Percentiles rank a stretch among this genome's conserved stretches.
phyloP scores from a whole-genome alignment of 306 rosid species.

The Acacia crassicarpa region DNA sequence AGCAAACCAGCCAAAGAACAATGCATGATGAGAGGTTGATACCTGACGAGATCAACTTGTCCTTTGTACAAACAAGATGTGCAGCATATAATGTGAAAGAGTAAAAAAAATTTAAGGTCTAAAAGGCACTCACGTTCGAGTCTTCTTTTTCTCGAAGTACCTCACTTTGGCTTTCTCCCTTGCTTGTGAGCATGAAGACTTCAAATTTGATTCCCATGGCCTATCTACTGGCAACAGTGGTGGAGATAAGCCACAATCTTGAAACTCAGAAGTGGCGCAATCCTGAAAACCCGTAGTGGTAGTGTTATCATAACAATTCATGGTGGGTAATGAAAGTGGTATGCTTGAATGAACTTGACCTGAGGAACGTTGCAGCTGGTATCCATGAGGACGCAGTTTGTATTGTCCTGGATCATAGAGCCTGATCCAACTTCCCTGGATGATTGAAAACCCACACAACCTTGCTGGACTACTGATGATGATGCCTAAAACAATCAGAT shows the following conservation, averaged over 20 bases:
- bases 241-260: conserved; percentile 67
- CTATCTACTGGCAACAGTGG: conserved; percentile 57
- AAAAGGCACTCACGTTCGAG: conserved; percentile 57
- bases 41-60: background rate
- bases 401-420: conserved; percentile 42
- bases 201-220: conserved; percentile 70
- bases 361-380: conserved; percentile 25
- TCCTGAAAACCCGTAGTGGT: conserved; percentile 64
- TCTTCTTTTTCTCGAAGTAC: conserved; percentile 88
- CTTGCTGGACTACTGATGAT: conserved; percentile 54
- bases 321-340: conserved; percentile 58
- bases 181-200: conserved; percentile 56
- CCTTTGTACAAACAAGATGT: background rate
- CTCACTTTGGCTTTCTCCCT: conserved; percentile 85
- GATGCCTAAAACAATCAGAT: conserved; percentile 56
- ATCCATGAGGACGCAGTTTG: conserved; percentile 42
- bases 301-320: conserved; percentile 58
- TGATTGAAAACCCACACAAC: conserved; percentile 52
- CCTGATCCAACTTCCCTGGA: conserved; percentile 47
- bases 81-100: background rate
- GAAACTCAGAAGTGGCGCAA: conserved; percentile 60
- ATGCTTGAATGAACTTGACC: conserved; percentile 60
- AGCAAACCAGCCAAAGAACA: conserved; percentile 24
- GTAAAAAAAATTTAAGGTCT: background rate
- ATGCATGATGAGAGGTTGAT: background rate